Percentiles rank a stretch among this genome's conserved stretches.
These are phyloP conservation scores for Cucumis sativus DNA, from an alignment of 306 rosid species.

Conservation along the genomic window DNA sequence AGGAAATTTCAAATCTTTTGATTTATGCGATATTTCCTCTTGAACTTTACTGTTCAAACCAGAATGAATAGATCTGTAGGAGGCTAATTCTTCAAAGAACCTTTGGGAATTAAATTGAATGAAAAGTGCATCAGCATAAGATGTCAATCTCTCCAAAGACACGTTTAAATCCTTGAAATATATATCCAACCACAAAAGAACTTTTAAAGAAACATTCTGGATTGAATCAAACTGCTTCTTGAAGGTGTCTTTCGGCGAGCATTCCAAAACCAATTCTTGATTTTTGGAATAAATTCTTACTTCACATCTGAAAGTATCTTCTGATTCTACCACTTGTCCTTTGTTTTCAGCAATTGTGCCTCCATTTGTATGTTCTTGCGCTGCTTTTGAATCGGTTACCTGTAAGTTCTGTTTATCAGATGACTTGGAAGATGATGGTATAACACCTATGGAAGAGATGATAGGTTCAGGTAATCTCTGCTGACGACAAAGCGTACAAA, in stretches of 20 bases:
- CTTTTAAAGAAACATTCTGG: constrained; percentile 68
- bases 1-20: constrained; percentile 16
- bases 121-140: constrained; percentile 26
- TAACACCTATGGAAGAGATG: constrained; percentile 24
- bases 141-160: constrained; percentile 33
- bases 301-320: constrained; percentile 47
- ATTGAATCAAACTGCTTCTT: constrained; percentile 70
- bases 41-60: constrained; percentile 18
- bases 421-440: constrained; percentile 30
- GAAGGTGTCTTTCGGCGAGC: constrained; percentile 43
- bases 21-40: constrained; percentile 18
- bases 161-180: constrained; percentile 34
- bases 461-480: constrained; percentile 68
- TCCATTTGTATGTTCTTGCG: constrained; percentile 23
- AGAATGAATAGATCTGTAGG: constrained; percentile 26
- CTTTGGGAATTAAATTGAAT: constrained; percentile 33
- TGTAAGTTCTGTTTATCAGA: constrained; percentile 36
- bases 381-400: constrained; percentile 25
- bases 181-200: constrained; percentile 56
- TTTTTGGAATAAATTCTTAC: constrained; percentile 44
- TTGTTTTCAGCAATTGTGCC: constrained; percentile 21
- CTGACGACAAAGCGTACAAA: constrained; percentile 73
- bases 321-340: constrained; percentile 26
- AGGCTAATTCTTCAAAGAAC: constrained; percentile 30
- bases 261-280: constrained; percentile 46